A percentile compares a stretch with the other conserved stretches of the same genome.
Conservation (phyloP, 2,329 filamentous ascomycete species). For the Apiospora pterosperma region DNA sequence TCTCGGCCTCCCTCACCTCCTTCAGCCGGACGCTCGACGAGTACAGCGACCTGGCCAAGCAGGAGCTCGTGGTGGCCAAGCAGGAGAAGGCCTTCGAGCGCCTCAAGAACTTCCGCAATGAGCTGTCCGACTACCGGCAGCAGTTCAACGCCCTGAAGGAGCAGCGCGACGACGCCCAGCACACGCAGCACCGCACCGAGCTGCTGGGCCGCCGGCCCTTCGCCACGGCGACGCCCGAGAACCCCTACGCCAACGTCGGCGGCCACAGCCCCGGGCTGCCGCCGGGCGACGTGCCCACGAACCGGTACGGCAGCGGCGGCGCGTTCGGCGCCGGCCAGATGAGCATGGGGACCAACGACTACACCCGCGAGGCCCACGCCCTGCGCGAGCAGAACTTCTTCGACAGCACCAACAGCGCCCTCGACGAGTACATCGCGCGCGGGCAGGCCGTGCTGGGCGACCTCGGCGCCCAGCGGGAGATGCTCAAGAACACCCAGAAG, state of each 20-base stretch:
- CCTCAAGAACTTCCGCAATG: conserved; percentile 78
- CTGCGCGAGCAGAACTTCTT: conserved; percentile 90
- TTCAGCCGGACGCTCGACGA: conserved; percentile 91
- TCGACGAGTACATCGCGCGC: conserved; percentile 91
- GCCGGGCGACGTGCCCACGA: conserved; percentile 38
- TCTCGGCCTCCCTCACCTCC: conserved; percentile 65
- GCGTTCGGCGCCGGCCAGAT: conserved; percentile 31
- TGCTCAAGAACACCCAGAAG: conserved; percentile 91
- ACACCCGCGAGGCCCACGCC: conserved; percentile 74
- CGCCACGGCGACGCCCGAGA: conserved; percentile 77
- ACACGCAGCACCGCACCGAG: conserved; percentile 68
- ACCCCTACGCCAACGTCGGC: conserved; percentile 73
- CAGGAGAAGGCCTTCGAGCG: conserved; percentile 87
- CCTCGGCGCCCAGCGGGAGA: conserved; percentile 84
- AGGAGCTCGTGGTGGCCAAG: conserved; percentile 87
- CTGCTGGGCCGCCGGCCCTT: conserved; percentile 83
- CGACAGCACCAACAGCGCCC: conserved; percentile 71
- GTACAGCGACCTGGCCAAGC: conserved; percentile 79
- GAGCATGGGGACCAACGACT: conserved; percentile 55
- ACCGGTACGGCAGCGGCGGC: conserved; percentile 35
- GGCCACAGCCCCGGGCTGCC: conserved; percentile 24
- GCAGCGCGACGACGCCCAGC: conserved; percentile 70
- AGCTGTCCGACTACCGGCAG: conserved; percentile 75
- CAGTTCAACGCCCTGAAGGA: conserved; percentile 76
- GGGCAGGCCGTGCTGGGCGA: conserved; percentile 89